A percentile compares a stretch with the other conserved stretches of the same genome.
These are phyloP conservation scores for Xylaria scruposa DNA, from an alignment of 495 filamentous ascomycete species.

Conservation along the genomic window DNA sequence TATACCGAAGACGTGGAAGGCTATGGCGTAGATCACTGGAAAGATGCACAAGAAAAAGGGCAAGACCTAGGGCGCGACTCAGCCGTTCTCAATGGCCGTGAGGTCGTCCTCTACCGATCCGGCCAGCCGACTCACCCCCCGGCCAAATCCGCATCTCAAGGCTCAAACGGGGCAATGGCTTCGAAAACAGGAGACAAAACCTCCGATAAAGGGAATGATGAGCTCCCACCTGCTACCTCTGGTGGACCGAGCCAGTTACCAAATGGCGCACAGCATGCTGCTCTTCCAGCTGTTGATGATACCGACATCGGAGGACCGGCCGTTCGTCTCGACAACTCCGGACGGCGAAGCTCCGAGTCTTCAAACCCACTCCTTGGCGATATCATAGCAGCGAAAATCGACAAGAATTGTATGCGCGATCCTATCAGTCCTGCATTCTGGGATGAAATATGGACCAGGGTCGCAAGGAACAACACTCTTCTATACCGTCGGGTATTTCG, in stretches of 20 bases:
- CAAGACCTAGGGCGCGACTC: conserved; percentile 70
- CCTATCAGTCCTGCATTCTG: conserved; percentile 85
- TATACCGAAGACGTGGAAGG: conserved; percentile 81
- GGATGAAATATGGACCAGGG: conserved; percentile 84
- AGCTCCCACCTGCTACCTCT: conserved; percentile 30
- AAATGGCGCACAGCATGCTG: conserved; percentile 68
- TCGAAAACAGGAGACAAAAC: conserved; percentile 29
- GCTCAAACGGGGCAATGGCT: conserved; percentile 16
- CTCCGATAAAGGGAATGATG: conserved; percentile 32
- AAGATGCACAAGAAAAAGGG: conserved; percentile 60
- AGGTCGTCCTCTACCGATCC: conserved; percentile 64
- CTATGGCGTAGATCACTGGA: conserved; percentile 73
- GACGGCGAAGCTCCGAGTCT: conserved; percentile 43
- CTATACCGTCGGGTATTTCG: conserved; percentile 93
- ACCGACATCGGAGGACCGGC: conserved; percentile 79
- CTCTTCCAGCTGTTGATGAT: conserved; percentile 70
- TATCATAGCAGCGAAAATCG: conserved; percentile 62
- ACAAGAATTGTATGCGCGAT: conserved; percentile 71
- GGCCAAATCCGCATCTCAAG: conserved; percentile 20
- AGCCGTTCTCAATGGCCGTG: conserved; percentile 62
- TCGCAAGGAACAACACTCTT: conserved; percentile 93
- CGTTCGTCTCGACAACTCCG: conserved; percentile 48
- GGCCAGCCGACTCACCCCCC: conserved; percentile 31
- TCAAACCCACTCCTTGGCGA: conserved; percentile 68
- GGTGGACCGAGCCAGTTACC: conserved; percentile 46